Percentiles rank a stretch among this genome's conserved stretches.
phyloP scores from a whole-genome alignment of 2,329 filamentous ascomycete species.

The Didymellaceae sp. region DNA sequence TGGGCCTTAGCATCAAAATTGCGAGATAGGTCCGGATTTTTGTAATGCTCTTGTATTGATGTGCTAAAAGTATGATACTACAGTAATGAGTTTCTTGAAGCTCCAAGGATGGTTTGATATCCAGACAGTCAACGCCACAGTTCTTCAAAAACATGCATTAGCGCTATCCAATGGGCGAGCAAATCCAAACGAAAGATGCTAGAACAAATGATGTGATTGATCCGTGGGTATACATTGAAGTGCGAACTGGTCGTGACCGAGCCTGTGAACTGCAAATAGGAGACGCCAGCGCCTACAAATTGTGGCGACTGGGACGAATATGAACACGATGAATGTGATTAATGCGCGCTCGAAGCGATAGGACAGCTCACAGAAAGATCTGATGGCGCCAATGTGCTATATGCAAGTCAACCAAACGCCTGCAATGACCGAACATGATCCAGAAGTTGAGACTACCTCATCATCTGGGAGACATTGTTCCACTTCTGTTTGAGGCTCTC shows the following conservation, averaged over 20 bases:
- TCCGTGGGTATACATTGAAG: conserved; percentile 36
- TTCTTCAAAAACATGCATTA: too few relatives aligned
- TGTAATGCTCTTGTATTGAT: not conserved
- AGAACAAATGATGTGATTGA: conserved; percentile 19
- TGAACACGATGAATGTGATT: conserved; percentile 41
- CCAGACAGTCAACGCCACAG: not conserved
- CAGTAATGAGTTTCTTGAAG: not conserved
- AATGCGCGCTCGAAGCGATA: conserved; percentile 32
- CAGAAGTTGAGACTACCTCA: conserved; percentile 42
- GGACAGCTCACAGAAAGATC: conserved; percentile 26
- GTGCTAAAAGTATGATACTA: conserved; percentile 5
- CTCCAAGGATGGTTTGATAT: not conserved
- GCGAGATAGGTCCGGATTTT: not conserved
- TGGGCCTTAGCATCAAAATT: not conserved
- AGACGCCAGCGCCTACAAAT: conserved; percentile 10
- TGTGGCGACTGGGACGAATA: conserved; percentile 29
- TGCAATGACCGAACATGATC: conserved; percentile 19
- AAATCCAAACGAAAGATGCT: conserved; percentile 18
- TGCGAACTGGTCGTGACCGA: conserved; percentile 20
- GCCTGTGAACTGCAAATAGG: conserved; percentile 4
- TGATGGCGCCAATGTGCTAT: conserved; percentile 30
- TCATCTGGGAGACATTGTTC: conserved; percentile 55
- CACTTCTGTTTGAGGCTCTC: conserved; percentile 58
- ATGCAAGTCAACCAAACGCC: conserved; percentile 33
- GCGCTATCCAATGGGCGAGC: too few relatives aligned